phyloP scores from a whole-genome alignment of 768 basidiomycete species.

The Chalciporus chontae region DNA sequence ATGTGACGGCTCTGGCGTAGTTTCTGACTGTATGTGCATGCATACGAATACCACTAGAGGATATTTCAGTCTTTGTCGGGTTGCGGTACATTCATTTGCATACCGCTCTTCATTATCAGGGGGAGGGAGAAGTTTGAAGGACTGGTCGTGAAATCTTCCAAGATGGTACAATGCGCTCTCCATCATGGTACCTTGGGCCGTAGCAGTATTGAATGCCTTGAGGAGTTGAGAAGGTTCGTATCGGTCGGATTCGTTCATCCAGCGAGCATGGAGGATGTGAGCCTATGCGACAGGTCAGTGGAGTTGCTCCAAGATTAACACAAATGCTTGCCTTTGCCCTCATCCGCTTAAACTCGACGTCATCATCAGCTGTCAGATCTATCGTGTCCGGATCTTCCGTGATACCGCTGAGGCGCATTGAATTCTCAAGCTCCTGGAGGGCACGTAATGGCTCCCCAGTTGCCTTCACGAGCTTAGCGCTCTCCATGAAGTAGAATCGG shows the following conservation, averaged over 20 bases:
- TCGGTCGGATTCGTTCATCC: constrained; percentile 89
- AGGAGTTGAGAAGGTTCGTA: constrained; percentile 65
- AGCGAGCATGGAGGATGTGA: constrained; percentile 77
- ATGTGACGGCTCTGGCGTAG: constrained; percentile 66
- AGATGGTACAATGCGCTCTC: constrained; percentile 86
- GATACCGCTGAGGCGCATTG: constrained; percentile 53
- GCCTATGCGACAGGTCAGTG: constrained; percentile 43
- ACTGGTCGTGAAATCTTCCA: constrained; percentile 85
- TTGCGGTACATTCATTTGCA: background rate
- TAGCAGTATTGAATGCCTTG: constrained; percentile 51
- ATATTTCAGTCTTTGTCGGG: background rate
- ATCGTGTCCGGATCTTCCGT: constrained; percentile 44
- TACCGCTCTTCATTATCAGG: constrained; percentile 53
- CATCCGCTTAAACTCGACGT: constrained; percentile 46
- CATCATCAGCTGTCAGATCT: constrained; percentile 53
- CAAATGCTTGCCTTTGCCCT: constrained; percentile 62
- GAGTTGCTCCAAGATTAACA: background rate
- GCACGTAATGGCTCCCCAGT: constrained; percentile 82
- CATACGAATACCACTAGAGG: constrained; percentile 57
- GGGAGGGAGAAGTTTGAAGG: constrained; percentile 51
- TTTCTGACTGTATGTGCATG: constrained; percentile 59
- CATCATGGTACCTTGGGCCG: constrained; percentile 52
- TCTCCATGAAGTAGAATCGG: constrained; percentile 82
- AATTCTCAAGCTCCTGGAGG: constrained; percentile 79
- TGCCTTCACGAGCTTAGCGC: constrained; percentile 79